Conservation (phyloP, 768 basidiomycete species). For the Lepiota subincarnata region DNA sequence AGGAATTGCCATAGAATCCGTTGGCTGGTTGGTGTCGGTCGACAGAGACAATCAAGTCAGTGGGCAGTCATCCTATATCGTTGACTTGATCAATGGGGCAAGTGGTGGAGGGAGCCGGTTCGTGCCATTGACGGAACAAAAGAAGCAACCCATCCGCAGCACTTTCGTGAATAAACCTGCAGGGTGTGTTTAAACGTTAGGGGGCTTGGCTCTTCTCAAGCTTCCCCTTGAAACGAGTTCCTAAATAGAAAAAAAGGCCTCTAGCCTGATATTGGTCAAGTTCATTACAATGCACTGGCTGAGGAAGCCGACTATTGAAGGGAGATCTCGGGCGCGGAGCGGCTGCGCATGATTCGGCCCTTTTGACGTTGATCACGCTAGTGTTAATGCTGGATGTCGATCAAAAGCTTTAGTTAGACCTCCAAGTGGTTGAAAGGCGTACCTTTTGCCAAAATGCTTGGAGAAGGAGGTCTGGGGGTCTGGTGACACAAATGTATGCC, state of each 20-base stretch:
- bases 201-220: not conserved
- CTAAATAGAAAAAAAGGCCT: conserved; percentile 38
- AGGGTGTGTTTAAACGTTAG: conserved; percentile 67
- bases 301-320: conserved; percentile 84
- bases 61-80: conserved; percentile 78
- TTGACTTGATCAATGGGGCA: conserved; percentile 75
- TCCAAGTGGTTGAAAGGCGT: conserved; percentile 83
- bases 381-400: not conserved
- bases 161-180: conserved; percentile 89
- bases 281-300: conserved; percentile 91
- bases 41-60: conserved; percentile 90
- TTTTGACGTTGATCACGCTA: not conserved
- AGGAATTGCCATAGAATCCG: too few species aligned
- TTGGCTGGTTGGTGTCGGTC: too few species aligned
- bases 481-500: conserved; percentile 49
- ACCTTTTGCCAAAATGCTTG: conserved; percentile 80
- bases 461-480: too few species aligned
- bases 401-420: conserved; percentile 73
- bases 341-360: conserved; percentile 43
- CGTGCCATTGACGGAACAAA: conserved; percentile 83
- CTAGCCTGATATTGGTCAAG: conserved; percentile 62
- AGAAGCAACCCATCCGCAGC: conserved; percentile 91
- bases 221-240: conserved; percentile 2
- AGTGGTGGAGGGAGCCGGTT: conserved; percentile 72
- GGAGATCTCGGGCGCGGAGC: conserved; percentile 94